These are phyloP conservation scores for Polyporus tsugae DNA, from an alignment of 1,284 basidiomycete species.

Conservation along the genomic window DNA sequence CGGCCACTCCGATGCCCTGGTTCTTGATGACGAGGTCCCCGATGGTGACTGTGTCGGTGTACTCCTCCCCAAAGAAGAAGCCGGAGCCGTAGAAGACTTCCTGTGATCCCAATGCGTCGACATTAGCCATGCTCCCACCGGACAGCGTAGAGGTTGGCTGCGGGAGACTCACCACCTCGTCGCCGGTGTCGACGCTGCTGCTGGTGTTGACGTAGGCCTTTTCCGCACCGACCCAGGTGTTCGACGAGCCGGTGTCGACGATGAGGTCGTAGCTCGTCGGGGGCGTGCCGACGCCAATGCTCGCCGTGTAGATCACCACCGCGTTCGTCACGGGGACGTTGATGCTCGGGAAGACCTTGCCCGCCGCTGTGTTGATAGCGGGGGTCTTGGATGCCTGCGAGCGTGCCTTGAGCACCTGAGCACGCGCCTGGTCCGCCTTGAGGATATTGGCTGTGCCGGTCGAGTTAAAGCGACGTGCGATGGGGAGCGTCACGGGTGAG, in stretches of 20 bases:
- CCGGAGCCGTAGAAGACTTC: slow-evolving; percentile 7
- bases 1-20: slow-evolving; percentile 68
- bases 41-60: slow-evolving; percentile 51
- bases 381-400: slow-evolving; percentile 6
- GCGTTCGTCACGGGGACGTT: slow-evolving; percentile 37
- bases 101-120: background rate
- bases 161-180: slow-evolving; percentile 12
- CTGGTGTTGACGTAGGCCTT: slow-evolving; percentile 52
- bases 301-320: slow-evolving; percentile 37
- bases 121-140: background rate
- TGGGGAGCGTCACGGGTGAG: slow-evolving; percentile 35
- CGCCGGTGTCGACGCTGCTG: slow-evolving; percentile 47
- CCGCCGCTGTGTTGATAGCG: background rate
- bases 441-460: slow-evolving; percentile 32
- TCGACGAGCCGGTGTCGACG: slow-evolving; percentile 51
- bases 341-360: slow-evolving; percentile 35
- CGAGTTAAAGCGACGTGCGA: slow-evolving; percentile 37
- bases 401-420: slow-evolving; percentile 34
- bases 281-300: slow-evolving; percentile 37
- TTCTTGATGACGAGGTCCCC: slow-evolving; percentile 40
- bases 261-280: slow-evolving; percentile 38
- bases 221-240: slow-evolving; percentile 70
- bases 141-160: too few relatives aligned
- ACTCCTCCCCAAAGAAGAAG: slow-evolving; percentile 39
- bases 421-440: slow-evolving; percentile 38